Evolutionary conservation across 2,329 filamentous ascomycete genomes (phyloP).

Genomic region (Phyllosticta paracitricarpa): DNA sequence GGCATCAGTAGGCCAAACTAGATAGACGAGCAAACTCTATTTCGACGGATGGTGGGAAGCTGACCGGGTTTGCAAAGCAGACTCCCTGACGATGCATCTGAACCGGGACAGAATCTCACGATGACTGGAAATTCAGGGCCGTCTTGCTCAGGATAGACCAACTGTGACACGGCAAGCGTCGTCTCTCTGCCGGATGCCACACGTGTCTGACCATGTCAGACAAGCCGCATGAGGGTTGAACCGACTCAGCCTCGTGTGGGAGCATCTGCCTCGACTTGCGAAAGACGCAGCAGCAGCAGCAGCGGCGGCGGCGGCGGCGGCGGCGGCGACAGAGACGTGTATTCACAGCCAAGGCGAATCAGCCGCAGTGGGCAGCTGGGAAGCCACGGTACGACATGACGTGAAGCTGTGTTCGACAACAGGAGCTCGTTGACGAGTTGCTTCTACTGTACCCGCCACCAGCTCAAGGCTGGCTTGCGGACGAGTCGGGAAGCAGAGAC

Average conservation of each 20-base stretch:
- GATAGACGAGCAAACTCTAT: not conserved
- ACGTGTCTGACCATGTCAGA: not conserved
- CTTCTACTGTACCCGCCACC: not conserved
- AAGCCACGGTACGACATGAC: not conserved
- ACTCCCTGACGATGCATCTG: not conserved
- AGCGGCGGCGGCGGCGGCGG: too few relatives aligned
- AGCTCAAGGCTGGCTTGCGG: not conserved
- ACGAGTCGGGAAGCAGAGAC: not conserved
- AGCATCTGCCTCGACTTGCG: not conserved
- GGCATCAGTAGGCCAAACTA: not conserved
- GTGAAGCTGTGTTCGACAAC: not conserved
- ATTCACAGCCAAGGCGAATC: not conserved
- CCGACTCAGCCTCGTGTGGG: not conserved
- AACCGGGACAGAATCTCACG: not conserved
- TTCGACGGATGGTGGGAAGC: not conserved
- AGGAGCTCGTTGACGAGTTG: too few relatives aligned
- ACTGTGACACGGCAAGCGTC: not conserved
- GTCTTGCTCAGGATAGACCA: not conserved
- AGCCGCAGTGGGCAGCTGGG: not conserved
- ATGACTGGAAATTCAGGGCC: not conserved
- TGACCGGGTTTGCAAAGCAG: not conserved
- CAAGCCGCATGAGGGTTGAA: not conserved
- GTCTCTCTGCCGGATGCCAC: not conserved
- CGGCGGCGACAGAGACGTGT: not conserved
- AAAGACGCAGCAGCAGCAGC: not conserved